Base-by-base conservation (phyloP, 352 stramenopile genomes). In the Pythium insidiosum region DNA sequence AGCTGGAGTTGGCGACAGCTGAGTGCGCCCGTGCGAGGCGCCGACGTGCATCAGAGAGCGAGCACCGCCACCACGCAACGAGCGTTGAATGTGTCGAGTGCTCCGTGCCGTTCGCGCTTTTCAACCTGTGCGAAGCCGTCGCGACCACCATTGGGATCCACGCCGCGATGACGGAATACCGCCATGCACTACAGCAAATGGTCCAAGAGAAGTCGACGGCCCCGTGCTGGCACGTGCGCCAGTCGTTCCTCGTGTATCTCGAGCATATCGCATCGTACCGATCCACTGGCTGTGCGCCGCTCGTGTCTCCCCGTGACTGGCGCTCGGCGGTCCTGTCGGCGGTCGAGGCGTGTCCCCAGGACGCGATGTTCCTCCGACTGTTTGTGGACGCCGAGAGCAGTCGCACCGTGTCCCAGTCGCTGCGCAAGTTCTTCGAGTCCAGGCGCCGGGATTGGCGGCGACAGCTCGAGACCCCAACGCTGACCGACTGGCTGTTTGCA, bases 401-500 rank as follows among this genome's bases (percentile, higher is more conserved):
- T 30, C 82, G 78, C 34, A 80, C 75, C 4, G 72, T 87, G 42
- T 88, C 79, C 6, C 79, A 88, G 38, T 68, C 68, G 6, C 65
- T 88, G 24, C 79, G 74, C 7, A 73, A 56, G 24, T 67, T 86
- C 43, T 91, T 87, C 21, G 15, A 71, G 33, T 48, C 23, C 1
- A 55, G 76, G 10, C 55, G 78, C 26, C 55, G 68, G 23, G 57
- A 52, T 5, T 78, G 59, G 53, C 58, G 53, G 29, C 69, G 76
- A 13, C 63, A 83, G 40, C 70, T 71, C 34, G 73, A 88, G 51
- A 87, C 79, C 4, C 79, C 77, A 0, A 42, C 63, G 20, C 26
- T 85, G 31, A 50, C 73, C 13, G 79, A 91, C 33, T 91, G 79
- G 76, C 50, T 91, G 12, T 91, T 91, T 55, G 67, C 61, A 1